phyloP scores from a whole-genome alignment of 176 grass and related monocot genomes.

The Bonia amplexicaulis region DNA sequence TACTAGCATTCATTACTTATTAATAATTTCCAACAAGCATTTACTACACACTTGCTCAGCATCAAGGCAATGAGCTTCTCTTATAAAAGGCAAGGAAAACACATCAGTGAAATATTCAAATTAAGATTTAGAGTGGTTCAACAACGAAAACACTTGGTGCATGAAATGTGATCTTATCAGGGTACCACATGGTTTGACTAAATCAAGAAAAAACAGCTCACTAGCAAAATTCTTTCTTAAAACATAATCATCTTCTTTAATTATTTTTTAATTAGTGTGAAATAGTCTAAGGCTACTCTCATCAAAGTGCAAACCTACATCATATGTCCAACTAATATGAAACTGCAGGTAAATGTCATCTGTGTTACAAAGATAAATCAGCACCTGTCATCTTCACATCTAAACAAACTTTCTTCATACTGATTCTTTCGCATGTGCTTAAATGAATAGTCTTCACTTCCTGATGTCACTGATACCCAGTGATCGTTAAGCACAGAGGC shows the following conservation, averaged over 20 bases:
- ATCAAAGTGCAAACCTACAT: conserved; percentile 9
- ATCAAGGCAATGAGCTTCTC: not conserved
- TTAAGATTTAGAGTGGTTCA: conserved; percentile 2
- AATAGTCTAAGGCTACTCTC: not conserved
- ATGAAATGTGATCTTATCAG: not conserved
- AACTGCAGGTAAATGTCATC: not conserved
- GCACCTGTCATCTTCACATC: conserved; percentile 98
- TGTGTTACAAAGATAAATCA: conserved; percentile 2
- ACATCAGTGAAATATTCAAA: not conserved
- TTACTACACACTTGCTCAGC: not conserved
- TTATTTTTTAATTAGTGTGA: not conserved
- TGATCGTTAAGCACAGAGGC: conserved; percentile 77
- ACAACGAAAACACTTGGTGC: not conserved
- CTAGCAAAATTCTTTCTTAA: not conserved
- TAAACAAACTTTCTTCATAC: conserved; percentile 98
- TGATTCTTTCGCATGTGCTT: conserved; percentile 99
- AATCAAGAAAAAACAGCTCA: not conserved
- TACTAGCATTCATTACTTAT: not conserved
- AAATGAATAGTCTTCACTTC: conserved; percentile 99
- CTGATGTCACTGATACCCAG: conserved; percentile 98
- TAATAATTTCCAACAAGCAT: not conserved
- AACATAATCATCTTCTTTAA: not conserved
- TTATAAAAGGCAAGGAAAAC: not conserved
- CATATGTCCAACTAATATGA: not conserved
- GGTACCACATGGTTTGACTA: not conserved